These are phyloP conservation scores for Penicillium sp. DNA, from an alignment of 2,329 filamentous ascomycete species.

Conservation along the genomic window DNA sequence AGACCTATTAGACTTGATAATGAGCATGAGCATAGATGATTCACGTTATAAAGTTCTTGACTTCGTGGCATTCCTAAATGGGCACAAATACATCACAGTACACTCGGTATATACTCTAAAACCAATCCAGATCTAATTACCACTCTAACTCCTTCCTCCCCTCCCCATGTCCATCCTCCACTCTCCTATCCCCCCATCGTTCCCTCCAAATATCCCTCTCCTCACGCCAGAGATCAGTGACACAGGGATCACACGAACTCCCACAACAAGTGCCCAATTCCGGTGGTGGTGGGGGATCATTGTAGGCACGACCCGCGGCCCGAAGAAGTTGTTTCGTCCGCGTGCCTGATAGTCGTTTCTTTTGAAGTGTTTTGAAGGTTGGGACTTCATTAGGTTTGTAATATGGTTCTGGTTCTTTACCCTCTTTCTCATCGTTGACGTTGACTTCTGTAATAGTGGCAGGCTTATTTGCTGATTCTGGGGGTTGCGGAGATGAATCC, in stretches of 20 bases:
- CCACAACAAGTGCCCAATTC: conserved; percentile 37
- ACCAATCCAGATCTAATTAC: conserved; percentile 4
- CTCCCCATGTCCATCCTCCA: conserved; percentile 9
- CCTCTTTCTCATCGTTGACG: background rate
- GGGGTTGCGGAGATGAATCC: background rate
- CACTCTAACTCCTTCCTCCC: conserved; percentile 18
- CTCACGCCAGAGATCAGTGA: conserved; percentile 37
- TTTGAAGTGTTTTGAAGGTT: conserved; percentile 28
- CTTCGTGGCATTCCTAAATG: background rate
- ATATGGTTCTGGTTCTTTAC: conserved; percentile 18
- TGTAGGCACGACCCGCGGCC: conserved; percentile 27
- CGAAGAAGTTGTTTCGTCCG: conserved; percentile 36
- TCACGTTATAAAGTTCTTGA: background rate
- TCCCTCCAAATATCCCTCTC: conserved; percentile 36
- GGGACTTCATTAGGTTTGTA: conserved; percentile 28
- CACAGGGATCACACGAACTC: conserved; percentile 39
- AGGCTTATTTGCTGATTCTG: no score
- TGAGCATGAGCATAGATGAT: background rate
- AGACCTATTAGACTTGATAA: background rate
- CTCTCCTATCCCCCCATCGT: conserved; percentile 29
- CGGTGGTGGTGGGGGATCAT: conserved; percentile 36
- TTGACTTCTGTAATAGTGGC: no score
- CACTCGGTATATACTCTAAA: no score
- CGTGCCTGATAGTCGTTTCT: conserved; percentile 29
- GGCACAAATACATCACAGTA: no score